Base-by-base conservation (phyloP, 106 monocot species). In the Phalaenopsis equestris region DNA sequence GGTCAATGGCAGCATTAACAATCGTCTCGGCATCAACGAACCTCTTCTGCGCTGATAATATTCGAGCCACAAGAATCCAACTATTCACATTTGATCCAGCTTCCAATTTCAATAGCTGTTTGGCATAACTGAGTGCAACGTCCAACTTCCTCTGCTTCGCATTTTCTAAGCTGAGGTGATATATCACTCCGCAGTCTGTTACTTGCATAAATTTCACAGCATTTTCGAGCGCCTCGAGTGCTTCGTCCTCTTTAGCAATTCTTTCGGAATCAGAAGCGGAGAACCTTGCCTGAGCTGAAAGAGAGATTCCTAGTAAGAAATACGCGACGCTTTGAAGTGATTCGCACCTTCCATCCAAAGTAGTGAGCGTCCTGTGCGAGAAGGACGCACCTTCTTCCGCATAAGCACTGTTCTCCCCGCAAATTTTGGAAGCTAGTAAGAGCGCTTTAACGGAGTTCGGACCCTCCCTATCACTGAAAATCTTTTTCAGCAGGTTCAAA, bases 101-200 rank as follows among this genome's bases (percentile, higher is more conserved):
- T 89, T 94, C 91, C 42, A 92, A 67, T 87, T 88, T 92, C 48
- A 90, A 19, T 56, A 92, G 58, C 80, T 61, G 38, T 56, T 94
- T 88, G 11, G 92, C 92, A 82, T 94, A 92, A n/a, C 68, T 64
- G 75, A 90, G 85, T 24, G 97, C 97, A 39, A 67, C 81, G 43
- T 89, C 89, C 84, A 98, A 86, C 81, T 90, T 94, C 77, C 97
- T 89, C 83, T 92, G 90, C 55, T 94, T 94, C 43, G 97, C 97
- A 90, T 89, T 79, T 85, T 94, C 97, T 56, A 98, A 45, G 65
- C 90, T 86, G 45, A 98, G 88, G 79, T 72, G 80, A 79, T 82
- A 89, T 67, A 98, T 17, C n/a, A 87, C 68, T 67, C 77, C 67
- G 79, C n/a, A 61, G 75, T 98, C 94, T 46, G 82, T 87, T 75